Base-by-base conservation (phyloP, 176 grass and related monocot species). In the Rhynchospora pubera region DNA sequence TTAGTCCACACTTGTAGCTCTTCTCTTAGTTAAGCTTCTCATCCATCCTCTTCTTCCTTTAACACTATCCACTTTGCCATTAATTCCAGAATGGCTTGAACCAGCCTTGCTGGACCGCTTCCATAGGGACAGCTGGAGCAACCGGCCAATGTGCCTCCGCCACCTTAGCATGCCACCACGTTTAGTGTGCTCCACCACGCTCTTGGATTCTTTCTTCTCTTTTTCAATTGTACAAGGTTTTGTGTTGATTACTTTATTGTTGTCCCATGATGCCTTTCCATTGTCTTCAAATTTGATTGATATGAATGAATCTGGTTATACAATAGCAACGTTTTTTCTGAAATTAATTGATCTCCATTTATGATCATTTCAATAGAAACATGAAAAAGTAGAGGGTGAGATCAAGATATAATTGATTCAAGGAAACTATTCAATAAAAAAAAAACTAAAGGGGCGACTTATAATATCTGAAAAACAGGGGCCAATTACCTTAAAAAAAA, bases 261-360 rank as follows among this genome's bases (percentile, higher is more conserved):
- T 72, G 50, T 90, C 90, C 94, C 90, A 93, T 19, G 85, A 85
- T 3, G 89, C 89, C 61, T 85, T 92, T 65, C 91, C 96, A 63
- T 99, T 91, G 81, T 93, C 91, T 93, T 99, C 96, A 51, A 99
- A 99, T 81, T 99, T 99, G 87, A 99, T 93, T 6, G 92, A 95
- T 76, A 95, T 99, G 87, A 93, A 99, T 1, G 96, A 99, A 82
- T 95, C 96, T 97, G 9, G 22, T 84, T 7, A 47, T 21, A 57
- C 9, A 6, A n/a, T 1, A 39, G 34, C 34, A 39, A 39, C 34
- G 9, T 7, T 5, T 39, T 24, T 55, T 78, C 30, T 15, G 56
- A 42, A 21, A 30, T 10, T 10, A 82, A 48, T 19, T 66, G 42
- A 88, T 50, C 48, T 61, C 8, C 57, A 8, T 32, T 46, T 57